These are phyloP conservation scores for Ogataea sp. DNA, from an alignment of 805 yeast species.

Conservation along the genomic window DNA sequence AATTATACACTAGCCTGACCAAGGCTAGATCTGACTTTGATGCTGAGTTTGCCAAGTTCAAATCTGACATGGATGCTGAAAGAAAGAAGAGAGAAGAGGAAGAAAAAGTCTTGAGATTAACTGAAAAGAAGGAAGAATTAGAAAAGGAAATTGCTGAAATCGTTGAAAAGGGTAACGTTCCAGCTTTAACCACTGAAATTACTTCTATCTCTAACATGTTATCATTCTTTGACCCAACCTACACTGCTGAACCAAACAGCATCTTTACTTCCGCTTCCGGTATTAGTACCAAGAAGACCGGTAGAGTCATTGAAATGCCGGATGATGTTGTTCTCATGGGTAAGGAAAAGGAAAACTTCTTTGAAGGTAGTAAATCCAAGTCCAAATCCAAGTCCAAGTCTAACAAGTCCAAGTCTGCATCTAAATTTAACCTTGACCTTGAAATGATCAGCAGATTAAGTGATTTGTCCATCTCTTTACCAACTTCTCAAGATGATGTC, in stretches of 20 bases:
- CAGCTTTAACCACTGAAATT: slow-evolving; percentile 81
- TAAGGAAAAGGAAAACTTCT: slow-evolving; percentile 52
- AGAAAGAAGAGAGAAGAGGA: slow-evolving; percentile 60
- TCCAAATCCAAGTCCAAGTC: slow-evolving; percentile 47
- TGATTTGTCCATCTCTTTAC: slow-evolving; percentile 70
- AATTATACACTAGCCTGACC: slow-evolving; percentile 56
- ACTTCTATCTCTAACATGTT: slow-evolving; percentile 66
- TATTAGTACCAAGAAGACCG: slow-evolving; percentile 5
- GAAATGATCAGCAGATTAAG: slow-evolving; percentile 69
- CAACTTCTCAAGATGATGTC: slow-evolving; percentile 67
- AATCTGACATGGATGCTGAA: slow-evolving; percentile 60
- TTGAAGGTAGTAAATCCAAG: slow-evolving; percentile 39
- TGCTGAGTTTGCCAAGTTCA: slow-evolving; percentile 65
- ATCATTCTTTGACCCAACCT: slow-evolving; percentile 68
- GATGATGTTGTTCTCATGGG: slow-evolving; percentile 56
- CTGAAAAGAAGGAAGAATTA: slow-evolving; percentile 41
- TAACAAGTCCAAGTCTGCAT: slow-evolving; percentile 21
- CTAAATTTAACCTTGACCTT: slow-evolving; percentile 68
- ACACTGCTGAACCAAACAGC: slow-evolving; percentile 30
- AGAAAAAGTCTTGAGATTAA: slow-evolving; percentile 45
- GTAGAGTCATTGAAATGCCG: slow-evolving; percentile 53
- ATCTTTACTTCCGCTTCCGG: neutral
- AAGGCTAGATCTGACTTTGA: slow-evolving; percentile 68
- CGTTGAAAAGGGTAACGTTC: slow-evolving; percentile 60
- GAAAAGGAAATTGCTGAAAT: slow-evolving; percentile 58